These are phyloP conservation scores for Styphnolobium japonicum DNA, from an alignment of 306 rosid genomes.

Conservation along the genomic window DNA sequence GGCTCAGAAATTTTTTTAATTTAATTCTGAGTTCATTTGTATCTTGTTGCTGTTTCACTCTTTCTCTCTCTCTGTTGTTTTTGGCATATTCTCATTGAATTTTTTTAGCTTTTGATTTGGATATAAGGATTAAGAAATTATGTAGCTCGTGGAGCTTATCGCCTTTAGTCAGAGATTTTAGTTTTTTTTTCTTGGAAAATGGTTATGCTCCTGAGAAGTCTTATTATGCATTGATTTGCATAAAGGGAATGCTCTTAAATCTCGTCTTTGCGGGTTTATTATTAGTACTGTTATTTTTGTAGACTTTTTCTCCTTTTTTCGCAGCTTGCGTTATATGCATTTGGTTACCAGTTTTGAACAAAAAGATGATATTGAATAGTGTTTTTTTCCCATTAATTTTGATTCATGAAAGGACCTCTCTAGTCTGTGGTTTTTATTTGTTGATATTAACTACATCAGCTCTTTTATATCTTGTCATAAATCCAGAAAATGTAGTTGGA, in stretches of 20 bases:
- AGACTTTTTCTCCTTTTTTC: background rate
- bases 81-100: background rate
- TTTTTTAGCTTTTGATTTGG: background rate
- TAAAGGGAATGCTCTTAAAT: background rate
- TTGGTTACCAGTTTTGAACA: background rate
- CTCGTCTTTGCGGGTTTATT: background rate
- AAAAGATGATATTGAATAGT: background rate
- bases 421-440: background rate
- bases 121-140: background rate
- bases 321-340: background rate
- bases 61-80: background rate
- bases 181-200: background rate
- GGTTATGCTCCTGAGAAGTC: background rate
- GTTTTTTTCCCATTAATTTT: too few species aligned
- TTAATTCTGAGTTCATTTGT: background rate
- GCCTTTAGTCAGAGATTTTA: background rate
- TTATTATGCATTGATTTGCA: conserved; percentile 7
- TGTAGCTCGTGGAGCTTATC: background rate
- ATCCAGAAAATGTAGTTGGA: background rate
- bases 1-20: background rate
- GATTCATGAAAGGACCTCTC: background rate
- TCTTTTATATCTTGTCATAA: background rate
- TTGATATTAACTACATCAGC: background rate
- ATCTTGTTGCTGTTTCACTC: background rate
- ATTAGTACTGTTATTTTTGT: background rate